Percentiles rank a stretch among this genome's conserved stretches.
Evolutionary conservation across 108 stramenopile species (phyloP).

Genomic region (Poteriospumella lacustris): DNA sequence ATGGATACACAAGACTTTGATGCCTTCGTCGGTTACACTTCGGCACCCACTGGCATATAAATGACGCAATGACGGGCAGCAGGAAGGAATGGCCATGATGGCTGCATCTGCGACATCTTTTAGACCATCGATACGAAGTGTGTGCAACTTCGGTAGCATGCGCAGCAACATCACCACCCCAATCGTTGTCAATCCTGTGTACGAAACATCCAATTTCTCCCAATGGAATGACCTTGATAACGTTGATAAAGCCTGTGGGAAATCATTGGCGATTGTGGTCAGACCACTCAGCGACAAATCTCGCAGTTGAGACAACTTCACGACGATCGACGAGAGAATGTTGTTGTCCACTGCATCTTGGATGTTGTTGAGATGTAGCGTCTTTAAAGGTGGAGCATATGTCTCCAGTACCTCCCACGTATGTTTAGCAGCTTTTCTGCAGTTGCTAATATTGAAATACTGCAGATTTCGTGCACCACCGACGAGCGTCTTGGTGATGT

Average conservation of each 20-base stretch:
- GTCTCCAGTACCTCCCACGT: not conserved
- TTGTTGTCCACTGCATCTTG: not conserved
- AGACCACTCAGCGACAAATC: not conserved
- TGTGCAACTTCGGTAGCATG: too few relatives aligned
- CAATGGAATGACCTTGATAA: not conserved
- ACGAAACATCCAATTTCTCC: not conserved
- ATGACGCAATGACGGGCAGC: not conserved
- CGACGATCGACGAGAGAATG: too few relatives aligned
- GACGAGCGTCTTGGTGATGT: not conserved
- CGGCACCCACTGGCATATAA: not conserved
- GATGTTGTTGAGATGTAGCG: not conserved
- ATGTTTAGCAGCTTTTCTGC: not conserved
- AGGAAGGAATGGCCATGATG: not conserved
- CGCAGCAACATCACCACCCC: too few relatives aligned
- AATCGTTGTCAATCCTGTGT: too few relatives aligned
- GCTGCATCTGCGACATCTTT: not conserved
- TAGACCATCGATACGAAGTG: too few relatives aligned
- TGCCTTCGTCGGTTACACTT: not conserved
- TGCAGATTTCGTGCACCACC: not conserved
- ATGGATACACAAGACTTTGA: not conserved
- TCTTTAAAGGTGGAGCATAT: not conserved
- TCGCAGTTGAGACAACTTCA: too few relatives aligned
- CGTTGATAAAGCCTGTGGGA: not conserved
- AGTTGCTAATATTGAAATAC: not conserved
- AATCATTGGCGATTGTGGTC: not conserved